These are phyloP conservation scores for Candida freyschussii DNA, from an alignment of 1,139 yeast genomes.

Conservation along the genomic window DNA sequence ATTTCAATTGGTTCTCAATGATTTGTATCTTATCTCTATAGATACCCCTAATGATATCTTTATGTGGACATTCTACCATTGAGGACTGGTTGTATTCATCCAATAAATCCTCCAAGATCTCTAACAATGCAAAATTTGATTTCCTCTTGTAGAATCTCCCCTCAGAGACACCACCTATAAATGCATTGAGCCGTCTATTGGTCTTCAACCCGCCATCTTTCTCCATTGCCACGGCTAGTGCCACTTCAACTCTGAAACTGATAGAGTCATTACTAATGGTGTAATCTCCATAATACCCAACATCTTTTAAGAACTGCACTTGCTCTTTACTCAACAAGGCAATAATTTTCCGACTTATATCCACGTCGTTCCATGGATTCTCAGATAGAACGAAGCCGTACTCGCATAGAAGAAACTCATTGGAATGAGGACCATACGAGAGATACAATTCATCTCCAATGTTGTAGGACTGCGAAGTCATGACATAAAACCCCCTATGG, in stretches of 20 bases:
- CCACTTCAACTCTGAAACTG: slow-evolving; percentile 75
- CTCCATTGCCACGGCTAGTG: slow-evolving; percentile 60
- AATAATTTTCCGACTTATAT: slow-evolving; percentile 44
- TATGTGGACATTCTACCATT: slow-evolving; percentile 8
- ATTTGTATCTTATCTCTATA: slow-evolving; percentile 22
- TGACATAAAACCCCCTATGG: slow-evolving; percentile 47
- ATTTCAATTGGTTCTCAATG: slow-evolving; percentile 19
- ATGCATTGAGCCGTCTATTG: slow-evolving; percentile 24
- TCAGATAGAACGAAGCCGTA: slow-evolving; percentile 67
- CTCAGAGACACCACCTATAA: slow-evolving; percentile 39
- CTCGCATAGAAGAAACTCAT: slow-evolving; percentile 74
- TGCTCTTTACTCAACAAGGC: slow-evolving; percentile 38
- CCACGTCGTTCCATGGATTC: slow-evolving; percentile 70
- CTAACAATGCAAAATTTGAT: slow-evolving; percentile 30
- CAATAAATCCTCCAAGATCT: slow-evolving; percentile 33
- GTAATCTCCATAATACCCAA: slow-evolving; percentile 68
- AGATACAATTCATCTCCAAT: slow-evolving; percentile 59
- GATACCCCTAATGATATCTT: slow-evolving; percentile 15
- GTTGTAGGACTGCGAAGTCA: slow-evolving; percentile 33
- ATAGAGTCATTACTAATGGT: slow-evolving; percentile 49
- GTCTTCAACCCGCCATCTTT: slow-evolving; percentile 23
- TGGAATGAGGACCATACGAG: slow-evolving; percentile 85
- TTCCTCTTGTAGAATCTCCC: slow-evolving; percentile 37
- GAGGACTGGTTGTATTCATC: slow-evolving; percentile 29
- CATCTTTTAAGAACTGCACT: slow-evolving; percentile 40